Evolutionary conservation across 1,139 yeast species (phyloP), one percentile per base, ranked within the genome.

Genomic region (Meyerozyma smithsonii): DNA sequence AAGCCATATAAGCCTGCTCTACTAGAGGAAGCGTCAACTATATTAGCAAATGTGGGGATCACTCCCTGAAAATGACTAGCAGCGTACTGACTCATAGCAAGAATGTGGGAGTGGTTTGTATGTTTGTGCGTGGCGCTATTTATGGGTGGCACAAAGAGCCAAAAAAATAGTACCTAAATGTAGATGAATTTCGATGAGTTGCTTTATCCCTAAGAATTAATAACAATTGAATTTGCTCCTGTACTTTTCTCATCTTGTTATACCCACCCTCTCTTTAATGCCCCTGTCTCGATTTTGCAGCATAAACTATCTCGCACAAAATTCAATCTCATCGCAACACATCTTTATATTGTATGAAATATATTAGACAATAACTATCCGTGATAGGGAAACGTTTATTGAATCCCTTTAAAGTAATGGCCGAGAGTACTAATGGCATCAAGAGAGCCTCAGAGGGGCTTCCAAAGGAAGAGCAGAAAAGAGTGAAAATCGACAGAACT

Each of bases 401-500:
- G 21, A 30, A 30, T 30, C 34, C 34, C 34, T 30, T 30, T 11
- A 17, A 11, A 30, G 15, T 7, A 11, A 34, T 34, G 36, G 23
- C 28, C 12, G 35, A 32, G 10, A 18, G 20, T 32, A 20, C 15
- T 24, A 16, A 34, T 7, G 14, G 16, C 16, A 26, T 23, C 12
- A 35, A 35, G 10, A 24, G 37, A 16, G 17, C 24, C 16, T n/a
- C 18, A 7, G 37, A 35, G 23, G 11, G n/a, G 16, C 7, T 14
- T 8, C 28, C 38, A 15, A 32, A 40, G 23, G 54, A 54, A 36
- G 50, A 42, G 38, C 32, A 38, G 32, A 44, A 36, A 39, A 39
- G 39, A 18, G 40, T 35, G 16, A 42, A 41, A 15, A 42, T 40
- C 6, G 44, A 44, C 21, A 26, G 48, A 15, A 46, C 48, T 5